Evolutionary conservation across 2,329 filamentous ascomycete species (phyloP).

Genomic region (Colletotrichum sublineola): DNA sequence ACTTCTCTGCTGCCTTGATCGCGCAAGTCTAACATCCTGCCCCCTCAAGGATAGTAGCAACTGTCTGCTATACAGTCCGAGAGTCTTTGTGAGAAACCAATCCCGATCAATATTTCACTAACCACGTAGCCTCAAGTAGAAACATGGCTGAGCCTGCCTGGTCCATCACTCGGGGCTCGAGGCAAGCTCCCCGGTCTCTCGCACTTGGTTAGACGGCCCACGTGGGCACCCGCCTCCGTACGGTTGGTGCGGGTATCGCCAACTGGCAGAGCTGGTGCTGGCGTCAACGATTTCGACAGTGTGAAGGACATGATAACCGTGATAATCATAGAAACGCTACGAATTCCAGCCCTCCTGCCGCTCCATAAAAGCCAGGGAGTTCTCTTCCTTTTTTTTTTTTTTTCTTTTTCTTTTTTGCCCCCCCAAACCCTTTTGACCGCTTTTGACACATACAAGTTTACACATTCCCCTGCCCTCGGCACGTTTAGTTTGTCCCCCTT

Average conservation of each 20-base stretch:
- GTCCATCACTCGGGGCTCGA: background rate
- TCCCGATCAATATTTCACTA: no score
- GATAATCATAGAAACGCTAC: slow-evolving; percentile 35
- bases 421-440: background rate
- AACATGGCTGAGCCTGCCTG: background rate
- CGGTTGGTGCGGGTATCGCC: background rate
- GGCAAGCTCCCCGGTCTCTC: background rate
- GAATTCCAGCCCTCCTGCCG: background rate
- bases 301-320: background rate
- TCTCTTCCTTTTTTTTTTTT: background rate
- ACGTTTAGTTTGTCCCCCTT: no score
- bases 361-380: background rate
- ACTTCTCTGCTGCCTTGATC: background rate
- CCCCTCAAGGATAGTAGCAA: background rate
- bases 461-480: background rate
- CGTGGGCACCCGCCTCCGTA: no score
- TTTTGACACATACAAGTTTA: background rate
- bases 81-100: background rate
- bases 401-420: no score
- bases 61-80: no score
- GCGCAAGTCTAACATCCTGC: background rate
- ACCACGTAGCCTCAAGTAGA: background rate
- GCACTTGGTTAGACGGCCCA: background rate
- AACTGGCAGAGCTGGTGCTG: no score
- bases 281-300: background rate